Conservation (phyloP, 371 early-diverging fungal species). For the Rhizopus delemar region DNA sequence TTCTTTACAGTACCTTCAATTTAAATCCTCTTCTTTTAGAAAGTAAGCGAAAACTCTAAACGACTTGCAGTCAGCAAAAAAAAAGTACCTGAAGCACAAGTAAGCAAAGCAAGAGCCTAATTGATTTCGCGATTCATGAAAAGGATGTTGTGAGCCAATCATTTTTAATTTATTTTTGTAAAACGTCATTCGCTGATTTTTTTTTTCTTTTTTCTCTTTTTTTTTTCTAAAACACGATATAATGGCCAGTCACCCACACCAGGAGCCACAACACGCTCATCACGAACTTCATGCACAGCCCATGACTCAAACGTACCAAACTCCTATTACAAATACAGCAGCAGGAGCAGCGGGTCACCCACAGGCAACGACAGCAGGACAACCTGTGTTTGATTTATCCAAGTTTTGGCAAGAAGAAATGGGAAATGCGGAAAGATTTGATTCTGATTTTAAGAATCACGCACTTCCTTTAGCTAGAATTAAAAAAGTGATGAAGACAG, state of each 20-base stretch:
- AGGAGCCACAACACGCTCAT: background rate
- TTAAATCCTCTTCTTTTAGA: too few relatives aligned
- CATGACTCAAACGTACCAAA: background rate
- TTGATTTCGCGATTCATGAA: too few relatives aligned
- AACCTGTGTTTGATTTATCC: slow-evolving; percentile 47
- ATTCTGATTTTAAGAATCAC: slow-evolving; percentile 88
- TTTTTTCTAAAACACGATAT: background rate
- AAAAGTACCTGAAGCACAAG: too few relatives aligned
- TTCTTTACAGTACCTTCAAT: too few relatives aligned
- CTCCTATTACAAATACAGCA: background rate
- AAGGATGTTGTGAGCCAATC: too few relatives aligned
- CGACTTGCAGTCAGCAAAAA: too few relatives aligned
- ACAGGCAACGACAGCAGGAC: slow-evolving; percentile 29
- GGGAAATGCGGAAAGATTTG: slow-evolving; percentile 33
- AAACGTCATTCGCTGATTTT: slow-evolving; percentile 3
- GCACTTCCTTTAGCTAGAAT: slow-evolving; percentile 97
- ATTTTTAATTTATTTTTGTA: background rate
- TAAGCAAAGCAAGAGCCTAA: too few relatives aligned
- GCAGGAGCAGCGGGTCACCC: background rate
- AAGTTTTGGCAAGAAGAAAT: slow-evolving; percentile 54
- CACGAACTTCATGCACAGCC: slow-evolving; percentile 3
- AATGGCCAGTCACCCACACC: slow-evolving; percentile 4
- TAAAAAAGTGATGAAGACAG: slow-evolving; percentile 99
- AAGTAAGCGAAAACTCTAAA: too few relatives aligned
- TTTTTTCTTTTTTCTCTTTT: background rate